Conservation (phyloP, 2,329 filamentous ascomycete genomes). For the Fusarium pseudonygamai region DNA sequence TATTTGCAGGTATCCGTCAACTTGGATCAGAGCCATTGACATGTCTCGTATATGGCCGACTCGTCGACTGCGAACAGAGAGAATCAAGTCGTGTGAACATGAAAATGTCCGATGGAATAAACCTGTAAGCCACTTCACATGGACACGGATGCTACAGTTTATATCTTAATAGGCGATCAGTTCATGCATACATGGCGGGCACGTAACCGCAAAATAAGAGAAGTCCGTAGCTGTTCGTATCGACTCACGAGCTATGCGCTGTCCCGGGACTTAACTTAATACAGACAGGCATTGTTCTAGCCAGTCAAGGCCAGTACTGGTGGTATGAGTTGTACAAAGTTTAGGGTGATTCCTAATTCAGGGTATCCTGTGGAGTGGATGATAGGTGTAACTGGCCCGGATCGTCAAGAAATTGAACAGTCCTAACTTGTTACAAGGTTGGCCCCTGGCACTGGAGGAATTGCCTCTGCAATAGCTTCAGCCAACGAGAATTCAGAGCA, state of each 20-base stretch:
- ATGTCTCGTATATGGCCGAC: background rate
- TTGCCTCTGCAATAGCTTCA: slow-evolving; percentile 6
- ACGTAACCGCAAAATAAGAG: slow-evolving; percentile 19
- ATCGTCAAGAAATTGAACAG: slow-evolving; percentile 17
- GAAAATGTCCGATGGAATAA: background rate
- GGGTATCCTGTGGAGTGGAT: slow-evolving; percentile 14
- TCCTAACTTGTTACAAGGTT: slow-evolving; percentile 15
- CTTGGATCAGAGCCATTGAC: background rate
- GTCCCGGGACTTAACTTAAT: slow-evolving; percentile 8
- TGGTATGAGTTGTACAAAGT: slow-evolving; percentile 16
- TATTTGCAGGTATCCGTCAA: background rate
- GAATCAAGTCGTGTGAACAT: background rate
- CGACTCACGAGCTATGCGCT: slow-evolving; percentile 19
- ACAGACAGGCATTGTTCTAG: slow-evolving; percentile 11
- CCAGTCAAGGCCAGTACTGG: slow-evolving; percentile 4
- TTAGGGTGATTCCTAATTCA: background rate
- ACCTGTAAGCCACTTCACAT: background rate
- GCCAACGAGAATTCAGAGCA: slow-evolving; percentile 4
- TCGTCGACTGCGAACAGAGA: background rate
- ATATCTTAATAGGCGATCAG: background rate
- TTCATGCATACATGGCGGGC: slow-evolving; percentile 12
- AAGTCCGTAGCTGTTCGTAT: slow-evolving; percentile 24
- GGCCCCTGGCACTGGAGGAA: slow-evolving; percentile 9
- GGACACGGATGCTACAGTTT: background rate
- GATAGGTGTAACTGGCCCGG: slow-evolving; percentile 5